phyloP scores from a whole-genome alignment of 2,329 filamentous ascomycete species.

The Podosphaera leucotricha region DNA sequence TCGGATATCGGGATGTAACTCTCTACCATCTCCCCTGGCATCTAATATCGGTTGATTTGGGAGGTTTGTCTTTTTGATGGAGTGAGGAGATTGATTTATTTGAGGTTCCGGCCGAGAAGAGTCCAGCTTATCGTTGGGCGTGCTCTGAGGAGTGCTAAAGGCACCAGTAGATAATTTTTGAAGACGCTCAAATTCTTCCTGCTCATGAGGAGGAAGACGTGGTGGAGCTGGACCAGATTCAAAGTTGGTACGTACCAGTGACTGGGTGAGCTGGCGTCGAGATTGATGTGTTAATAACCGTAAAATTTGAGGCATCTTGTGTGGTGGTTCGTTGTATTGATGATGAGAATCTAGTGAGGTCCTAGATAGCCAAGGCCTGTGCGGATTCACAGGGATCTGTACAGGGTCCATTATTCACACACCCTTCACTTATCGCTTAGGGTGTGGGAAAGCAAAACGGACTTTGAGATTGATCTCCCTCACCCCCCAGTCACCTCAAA shows the following conservation, averaged over 20 bases:
- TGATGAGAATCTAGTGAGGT: too few relatives aligned
- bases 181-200: slow-evolving; percentile 74
- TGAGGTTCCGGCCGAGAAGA: slow-evolving; percentile 10
- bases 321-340: too few relatives aligned
- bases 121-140: slow-evolving; percentile 3
- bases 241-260: slow-evolving; percentile 14
- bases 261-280: too few relatives aligned
- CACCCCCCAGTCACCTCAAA: too few relatives aligned
- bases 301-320: too few relatives aligned
- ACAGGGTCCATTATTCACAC: too few relatives aligned
- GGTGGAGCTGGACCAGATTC: slow-evolving; percentile 46
- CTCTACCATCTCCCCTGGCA: slow-evolving; percentile 34
- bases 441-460: too few relatives aligned
- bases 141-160: slow-evolving; percentile 37
- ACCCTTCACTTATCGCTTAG: too few relatives aligned
- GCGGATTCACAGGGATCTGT: too few relatives aligned
- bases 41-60: slow-evolving; percentile 20
- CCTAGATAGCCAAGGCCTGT: too few relatives aligned
- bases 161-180: slow-evolving; percentile 55
- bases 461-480: too few relatives aligned
- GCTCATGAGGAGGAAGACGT: slow-evolving; percentile 66
- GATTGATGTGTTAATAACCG: too few relatives aligned
- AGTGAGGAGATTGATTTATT: slow-evolving; percentile 25
- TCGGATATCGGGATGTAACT: slow-evolving; percentile 46
- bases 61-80: slow-evolving; percentile 8